Percentiles rank a stretch among this genome's conserved stretches.
Conservation (phyloP, 192 early-diverging fungal species). For the Entomortierella parvispora region DNA sequence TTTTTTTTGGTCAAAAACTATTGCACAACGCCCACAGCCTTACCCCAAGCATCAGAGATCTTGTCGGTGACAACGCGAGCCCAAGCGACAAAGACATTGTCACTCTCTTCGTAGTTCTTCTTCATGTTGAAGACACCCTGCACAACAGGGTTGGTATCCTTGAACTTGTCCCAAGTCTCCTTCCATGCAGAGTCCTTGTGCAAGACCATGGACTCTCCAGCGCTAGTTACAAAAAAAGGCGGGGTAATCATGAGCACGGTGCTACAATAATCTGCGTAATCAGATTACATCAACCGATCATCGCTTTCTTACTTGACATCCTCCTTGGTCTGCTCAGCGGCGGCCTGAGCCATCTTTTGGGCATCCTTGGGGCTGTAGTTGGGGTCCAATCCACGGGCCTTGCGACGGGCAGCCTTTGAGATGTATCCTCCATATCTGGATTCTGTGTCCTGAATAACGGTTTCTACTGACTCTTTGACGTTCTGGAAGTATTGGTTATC, state of each 20-base stretch:
- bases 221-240: constrained; percentile 43
- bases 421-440: constrained; percentile 79
- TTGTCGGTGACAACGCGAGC: constrained; percentile 80
- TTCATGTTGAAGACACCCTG: constrained; percentile 81
- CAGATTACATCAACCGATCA: background rate
- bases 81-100: constrained; percentile 84
- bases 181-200: constrained; percentile 91
- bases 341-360: constrained; percentile 50
- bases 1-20: background rate
- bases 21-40: constrained; percentile 6
- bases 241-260: constrained; percentile 4
- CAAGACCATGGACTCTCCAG: constrained; percentile 80
- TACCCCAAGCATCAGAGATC: constrained; percentile 78
- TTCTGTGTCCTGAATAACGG: constrained; percentile 75
- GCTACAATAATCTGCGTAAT: constrained; percentile 1
- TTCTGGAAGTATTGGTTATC: constrained; percentile 73
- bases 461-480: constrained; percentile 70
- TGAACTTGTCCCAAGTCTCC: constrained; percentile 93
- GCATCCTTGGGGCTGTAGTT: constrained; percentile 49
- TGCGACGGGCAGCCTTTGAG: constrained; percentile 78
- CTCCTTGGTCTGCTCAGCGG: constrained; percentile 32
- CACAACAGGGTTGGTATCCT: constrained; percentile 86
- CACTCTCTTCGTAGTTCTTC: constrained; percentile 88
- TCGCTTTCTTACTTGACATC: constrained; percentile 32
- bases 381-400: constrained; percentile 53